Conservation (phyloP, 345 rosid genomes). For the Syzygium aqueum region DNA sequence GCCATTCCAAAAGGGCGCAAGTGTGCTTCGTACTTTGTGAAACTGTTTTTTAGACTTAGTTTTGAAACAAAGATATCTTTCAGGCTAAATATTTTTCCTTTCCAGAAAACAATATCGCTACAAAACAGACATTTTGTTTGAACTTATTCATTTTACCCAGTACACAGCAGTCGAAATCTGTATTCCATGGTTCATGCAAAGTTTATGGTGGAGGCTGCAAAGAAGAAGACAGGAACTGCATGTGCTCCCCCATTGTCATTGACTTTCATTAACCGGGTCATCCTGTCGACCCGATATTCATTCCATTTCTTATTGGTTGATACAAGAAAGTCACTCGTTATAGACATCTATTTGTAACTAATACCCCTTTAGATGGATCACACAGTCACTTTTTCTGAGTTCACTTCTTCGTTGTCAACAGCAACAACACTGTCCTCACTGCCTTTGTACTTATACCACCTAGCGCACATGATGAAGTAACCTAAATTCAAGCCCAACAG, state of each 20-base stretch:
- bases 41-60: too few relatives aligned
- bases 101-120: background rate
- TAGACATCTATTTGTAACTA: background rate
- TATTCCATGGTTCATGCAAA: background rate
- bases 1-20: too few relatives aligned
- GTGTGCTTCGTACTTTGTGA: too few relatives aligned
- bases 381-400: background rate
- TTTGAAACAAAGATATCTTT: too few relatives aligned
- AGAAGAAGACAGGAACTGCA: background rate
- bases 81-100: background rate
- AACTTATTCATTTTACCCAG: too few relatives aligned
- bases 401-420: background rate
- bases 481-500: conserved; percentile 14
- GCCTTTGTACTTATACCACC: conserved; percentile 30
- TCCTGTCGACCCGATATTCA: background rate
- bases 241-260: background rate
- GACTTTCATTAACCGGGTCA: background rate
- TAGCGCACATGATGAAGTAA: conserved; percentile 24
- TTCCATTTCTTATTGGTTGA: background rate
- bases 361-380: background rate
- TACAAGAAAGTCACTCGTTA: background rate
- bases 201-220: background rate
- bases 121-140: background rate
- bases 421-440: background rate
- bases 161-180: background rate